Percentiles rank a stretch among this genome's conserved stretches.
These are phyloP conservation scores for Sutorius australiensis DNA, from an alignment of 768 basidiomycete genomes.

Conservation along the genomic window DNA sequence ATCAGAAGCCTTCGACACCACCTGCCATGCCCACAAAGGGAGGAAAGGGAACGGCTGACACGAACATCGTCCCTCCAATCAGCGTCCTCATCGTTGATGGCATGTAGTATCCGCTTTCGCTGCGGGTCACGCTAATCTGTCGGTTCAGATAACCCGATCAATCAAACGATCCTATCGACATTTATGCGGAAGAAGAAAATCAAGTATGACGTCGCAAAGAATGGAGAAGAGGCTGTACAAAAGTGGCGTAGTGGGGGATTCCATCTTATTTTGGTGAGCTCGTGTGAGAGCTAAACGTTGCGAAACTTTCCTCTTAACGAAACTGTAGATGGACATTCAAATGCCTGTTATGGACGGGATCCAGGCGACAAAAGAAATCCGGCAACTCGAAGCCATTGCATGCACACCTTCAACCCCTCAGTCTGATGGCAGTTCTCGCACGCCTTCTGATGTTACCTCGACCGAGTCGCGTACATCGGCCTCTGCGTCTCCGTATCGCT, in stretches of 20 bases:
- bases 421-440: conserved; percentile 43
- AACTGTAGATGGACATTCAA: conserved; percentile 94
- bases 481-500: conserved; percentile 68
- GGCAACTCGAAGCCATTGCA: conserved; percentile 73
- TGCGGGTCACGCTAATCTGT: conserved; percentile 13
- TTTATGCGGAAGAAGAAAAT: conserved; percentile 97
- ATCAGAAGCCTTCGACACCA: conserved; percentile 26
- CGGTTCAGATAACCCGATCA: conserved; percentile 89
- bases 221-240: conserved; percentile 92
- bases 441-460: conserved; percentile 52
- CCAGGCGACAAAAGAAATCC: conserved; percentile 93
- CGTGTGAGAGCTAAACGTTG: not conserved
- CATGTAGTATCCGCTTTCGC: conserved; percentile 34
- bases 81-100: conserved; percentile 98
- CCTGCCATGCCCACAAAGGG: conserved; percentile 41
- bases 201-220: conserved; percentile 89
- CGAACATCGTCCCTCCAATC: conserved; percentile 89
- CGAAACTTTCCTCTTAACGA: conserved; percentile 18
- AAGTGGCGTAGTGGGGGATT: conserved; percentile 93
- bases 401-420: conserved; percentile 69
- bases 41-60: conserved; percentile 50
- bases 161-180: conserved; percentile 94
- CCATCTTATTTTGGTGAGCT: conserved; percentile 88
- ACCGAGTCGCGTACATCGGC: conserved; percentile 44
- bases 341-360: conserved; percentile 99